A percentile compares a stretch with the other conserved stretches of the same genome.
phyloP scores from a whole-genome alignment of 2,329 filamentous ascomycete genomes.

The Neocucurbitaria cava region DNA sequence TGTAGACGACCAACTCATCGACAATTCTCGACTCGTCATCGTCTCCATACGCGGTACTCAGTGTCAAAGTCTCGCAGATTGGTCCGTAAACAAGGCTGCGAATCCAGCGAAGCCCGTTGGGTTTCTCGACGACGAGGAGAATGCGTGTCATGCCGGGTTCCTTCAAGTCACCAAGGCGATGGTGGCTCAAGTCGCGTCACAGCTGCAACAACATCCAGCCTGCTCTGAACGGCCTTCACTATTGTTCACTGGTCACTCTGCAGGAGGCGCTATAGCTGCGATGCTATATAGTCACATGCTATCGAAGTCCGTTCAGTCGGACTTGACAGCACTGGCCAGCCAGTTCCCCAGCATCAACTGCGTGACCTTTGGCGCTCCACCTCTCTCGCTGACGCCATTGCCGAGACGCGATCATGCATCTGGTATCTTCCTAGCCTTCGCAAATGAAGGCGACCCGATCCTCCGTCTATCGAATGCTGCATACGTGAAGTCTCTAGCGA shows the following conservation, averaged over 20 bases:
- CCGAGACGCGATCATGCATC: slow-evolving; percentile 56
- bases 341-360: slow-evolving; percentile 79
- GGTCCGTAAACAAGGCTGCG: slow-evolving; percentile 7
- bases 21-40: slow-evolving; percentile 5
- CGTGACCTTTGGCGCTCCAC: slow-evolving; percentile 78
- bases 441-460: slow-evolving; percentile 84
- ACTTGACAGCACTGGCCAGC: slow-evolving; percentile 69
- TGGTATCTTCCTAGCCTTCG: slow-evolving; percentile 70
- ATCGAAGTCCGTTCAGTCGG: slow-evolving; percentile 63
- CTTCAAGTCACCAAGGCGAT: slow-evolving; percentile 74
- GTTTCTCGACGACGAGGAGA: slow-evolving; percentile 67
- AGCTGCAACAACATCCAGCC: slow-evolving; percentile 70
- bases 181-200: slow-evolving; percentile 71
- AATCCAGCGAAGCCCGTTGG: slow-evolving; percentile 3
- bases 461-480: slow-evolving; percentile 52
- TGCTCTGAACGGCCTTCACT: slow-evolving; percentile 67
- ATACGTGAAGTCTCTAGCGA: slow-evolving; percentile 10
- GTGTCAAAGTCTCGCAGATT: slow-evolving; percentile 5
- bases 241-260: slow-evolving; percentile 80
- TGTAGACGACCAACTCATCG: slow-evolving; percentile 8
- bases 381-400: slow-evolving; percentile 73
- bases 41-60: slow-evolving; percentile 8
- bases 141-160: slow-evolving; percentile 80
- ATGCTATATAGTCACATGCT: slow-evolving; percentile 81
- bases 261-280: slow-evolving; percentile 78